Evolutionary conservation across 208 protist species (phyloP), one percentile per base, ranked within the genome.

Genomic region (Trypanosoma brucei): DNA sequence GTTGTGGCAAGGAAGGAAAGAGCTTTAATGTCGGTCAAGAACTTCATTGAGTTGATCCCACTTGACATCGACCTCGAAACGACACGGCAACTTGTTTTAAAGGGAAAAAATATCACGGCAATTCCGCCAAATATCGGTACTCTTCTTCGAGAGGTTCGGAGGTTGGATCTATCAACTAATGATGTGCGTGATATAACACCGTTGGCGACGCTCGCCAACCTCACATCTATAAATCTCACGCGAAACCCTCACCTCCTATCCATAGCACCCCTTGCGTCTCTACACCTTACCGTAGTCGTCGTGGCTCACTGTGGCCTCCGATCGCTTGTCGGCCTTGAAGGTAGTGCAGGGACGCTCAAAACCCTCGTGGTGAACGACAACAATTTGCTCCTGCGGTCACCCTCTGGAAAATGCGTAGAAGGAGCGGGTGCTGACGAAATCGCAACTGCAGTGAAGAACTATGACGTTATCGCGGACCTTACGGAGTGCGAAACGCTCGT

Each of bases 351-450:
- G 39, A 84, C 85, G 0, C 72, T 95, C 34, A 75, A 77, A 37
- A 82, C 89, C 0, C 66, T 95, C 31, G 81, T 95, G n/a, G 82
- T 78, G 42, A 95, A 91, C 67, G 82, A 95, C 56, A 95, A 92
- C 45, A 31, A 77, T n/a, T 56, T 95, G 39, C 51, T 76, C 7
- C 62, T 95, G 0, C 69, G 78, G 35, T 79, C 86, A 0, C 81
- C 83, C 9, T 59, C 5, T 7, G 45, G 59, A 14, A 35, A 42
- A 2, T 56, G 13, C 3, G 14, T 59, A 9, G 31, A 6, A 38
- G 33, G n/a, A 0, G 56, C 46, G 34, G 37, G 46, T 5, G 13
- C 40, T 33, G 69, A 66, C 53, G 49, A 55, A 56, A 8, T 59
- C 14, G 13, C 44, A 3, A 51, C 37, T 9, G 88, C 82, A 11